These are phyloP conservation scores for Albugo laibachii DNA, from an alignment of 352 stramenopile genomes.

Conservation along the genomic window DNA sequence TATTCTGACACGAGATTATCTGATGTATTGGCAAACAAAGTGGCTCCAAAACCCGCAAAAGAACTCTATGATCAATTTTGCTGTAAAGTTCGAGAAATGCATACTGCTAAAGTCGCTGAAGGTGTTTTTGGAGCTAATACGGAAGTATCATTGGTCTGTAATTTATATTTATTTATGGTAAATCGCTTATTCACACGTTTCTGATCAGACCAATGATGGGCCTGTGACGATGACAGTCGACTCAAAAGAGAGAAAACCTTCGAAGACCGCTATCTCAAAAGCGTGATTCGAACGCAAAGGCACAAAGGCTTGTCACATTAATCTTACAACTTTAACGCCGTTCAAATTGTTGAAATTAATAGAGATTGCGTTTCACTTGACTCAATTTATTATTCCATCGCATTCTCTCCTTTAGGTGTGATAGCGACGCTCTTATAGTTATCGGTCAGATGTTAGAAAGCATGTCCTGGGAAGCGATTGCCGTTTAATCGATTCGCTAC, in stretches of 20 bases:
- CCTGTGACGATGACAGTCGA: conserved; percentile 72
- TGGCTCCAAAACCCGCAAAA: conserved; percentile 41
- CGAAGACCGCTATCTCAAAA: background rate
- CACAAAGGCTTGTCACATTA: too few species aligned
- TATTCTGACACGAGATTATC: background rate
- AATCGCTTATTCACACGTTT: background rate
- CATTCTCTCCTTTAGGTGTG: too few species aligned
- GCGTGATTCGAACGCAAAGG: too few species aligned
- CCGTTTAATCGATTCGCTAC: too few species aligned
- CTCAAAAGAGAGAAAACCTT: conserved; percentile 30
- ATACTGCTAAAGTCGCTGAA: conserved; percentile 45
- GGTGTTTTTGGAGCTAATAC: conserved; percentile 71
- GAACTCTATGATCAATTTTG: conserved; percentile 61
- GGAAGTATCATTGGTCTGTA: conserved; percentile 60
- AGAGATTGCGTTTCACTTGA: too few species aligned
- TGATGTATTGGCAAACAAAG: conserved; percentile 12
- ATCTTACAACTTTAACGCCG: too few species aligned
- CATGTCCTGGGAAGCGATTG: too few species aligned
- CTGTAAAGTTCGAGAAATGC: conserved; percentile 28
- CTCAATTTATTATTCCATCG: too few species aligned
- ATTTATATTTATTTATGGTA: background rate
- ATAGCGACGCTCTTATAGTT: too few species aligned
- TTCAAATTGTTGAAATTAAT: too few species aligned
- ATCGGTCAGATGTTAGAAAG: too few species aligned
- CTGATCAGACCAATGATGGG: conserved; percentile 46